Base-by-base conservation (phyloP, 1,139 yeast genomes). In the Geotrichum phurueaensis region DNA sequence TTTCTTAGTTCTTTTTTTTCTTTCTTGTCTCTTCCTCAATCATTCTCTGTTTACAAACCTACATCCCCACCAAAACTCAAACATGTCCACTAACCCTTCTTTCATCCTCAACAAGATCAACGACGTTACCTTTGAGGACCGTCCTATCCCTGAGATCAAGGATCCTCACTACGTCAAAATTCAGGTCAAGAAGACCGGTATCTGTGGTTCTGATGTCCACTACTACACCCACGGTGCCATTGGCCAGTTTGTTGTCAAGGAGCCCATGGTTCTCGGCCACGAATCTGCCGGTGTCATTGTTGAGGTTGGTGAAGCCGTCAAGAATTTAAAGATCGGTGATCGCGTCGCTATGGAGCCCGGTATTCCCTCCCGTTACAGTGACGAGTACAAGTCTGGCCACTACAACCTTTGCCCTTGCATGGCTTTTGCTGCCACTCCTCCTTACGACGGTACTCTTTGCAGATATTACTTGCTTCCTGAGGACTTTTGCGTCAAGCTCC, bases 371-470 rank as follows among this genome's bases (percentile, higher is more conserved):
- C 79, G 95, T 73, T 80, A 79, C 71, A 84, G 91, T 61, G 84
- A 85, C 58, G 89, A 81, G 68, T 89, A 89, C 76, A 85, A 86
- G 73, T 76, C 84, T 47, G 96, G 96, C 47, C 78, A 81, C 62
- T 89, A 89, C 77, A 87, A 89, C 72, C 78, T 88, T 69, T 87
- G 96, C 70, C 94, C 95, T 36, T 82, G 84, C 64, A 88, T 89
- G 94, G 81, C 79, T 22, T 89, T 89, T 76, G 96, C 96, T 36
- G 96, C 96, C 54, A 89, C 96, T 15, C 96, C 96, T 10, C 87
- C 88, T 22, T 78, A 76, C 65, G 86, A 84, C 64, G 85, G 82
- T 10, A 89, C 96, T 18, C 78, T 90, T 65, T 81, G 87, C 67
- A 83, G 84, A 69, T 87, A 85, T 75, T 88, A 80, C 73, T 74